Evolutionary conservation across 768 basidiomycete genomes (phyloP).

Genomic region (Tricholoma flavovirens): DNA sequence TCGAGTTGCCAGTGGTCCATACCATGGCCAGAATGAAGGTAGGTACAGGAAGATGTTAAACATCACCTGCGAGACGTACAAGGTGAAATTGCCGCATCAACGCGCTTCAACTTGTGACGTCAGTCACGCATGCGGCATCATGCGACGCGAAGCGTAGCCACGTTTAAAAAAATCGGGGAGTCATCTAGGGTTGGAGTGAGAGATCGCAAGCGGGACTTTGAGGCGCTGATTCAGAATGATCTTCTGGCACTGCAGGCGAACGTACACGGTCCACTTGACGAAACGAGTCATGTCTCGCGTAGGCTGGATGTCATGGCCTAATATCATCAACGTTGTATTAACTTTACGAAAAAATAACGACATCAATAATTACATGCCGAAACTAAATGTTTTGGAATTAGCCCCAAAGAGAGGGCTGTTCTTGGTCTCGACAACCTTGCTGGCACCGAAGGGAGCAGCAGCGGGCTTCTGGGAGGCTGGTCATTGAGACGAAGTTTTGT

Average conservation of each 20-base stretch:
- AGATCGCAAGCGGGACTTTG: conserved; percentile 94
- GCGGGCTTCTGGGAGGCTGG: conserved; percentile 89
- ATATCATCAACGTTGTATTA: not conserved
- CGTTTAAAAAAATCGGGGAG: no score
- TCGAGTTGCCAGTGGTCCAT: no score
- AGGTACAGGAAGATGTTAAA: no score
- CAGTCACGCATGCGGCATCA: no score
- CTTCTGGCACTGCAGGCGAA: conserved; percentile 95
- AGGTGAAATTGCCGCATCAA: no score
- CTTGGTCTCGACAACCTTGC: conserved; percentile 65
- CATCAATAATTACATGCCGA: not conserved
- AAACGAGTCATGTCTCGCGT: conserved; percentile 96
- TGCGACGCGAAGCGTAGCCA: no score
- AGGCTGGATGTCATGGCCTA: conserved; percentile 97
- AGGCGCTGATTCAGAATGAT: no score
- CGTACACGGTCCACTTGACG: conserved; percentile 99
- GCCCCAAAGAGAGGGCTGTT: conserved; percentile 98
- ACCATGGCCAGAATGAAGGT: no score
- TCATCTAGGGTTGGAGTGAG: conserved; percentile 39
- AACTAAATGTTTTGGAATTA: conserved; percentile 79
- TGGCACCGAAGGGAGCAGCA: no score
- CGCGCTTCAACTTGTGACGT: no score
- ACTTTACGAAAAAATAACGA: not conserved
- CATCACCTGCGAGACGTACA: no score
- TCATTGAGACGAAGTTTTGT: conserved; percentile 79